Conservation (phyloP, 306 rosid species). For the Quercus agrifolia region DNA sequence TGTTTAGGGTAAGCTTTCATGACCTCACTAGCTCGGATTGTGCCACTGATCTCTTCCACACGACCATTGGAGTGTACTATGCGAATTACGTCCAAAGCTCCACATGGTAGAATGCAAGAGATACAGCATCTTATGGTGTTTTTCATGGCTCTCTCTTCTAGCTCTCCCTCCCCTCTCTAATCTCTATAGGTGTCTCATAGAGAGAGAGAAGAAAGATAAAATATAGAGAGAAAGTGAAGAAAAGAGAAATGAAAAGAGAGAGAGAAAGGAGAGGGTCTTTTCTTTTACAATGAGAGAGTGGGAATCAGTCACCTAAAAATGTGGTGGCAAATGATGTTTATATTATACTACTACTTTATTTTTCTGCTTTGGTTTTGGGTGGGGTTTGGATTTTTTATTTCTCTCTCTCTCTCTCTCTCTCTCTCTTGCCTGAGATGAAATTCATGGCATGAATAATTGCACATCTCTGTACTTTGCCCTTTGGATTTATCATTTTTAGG, state of each 20-base stretch:
- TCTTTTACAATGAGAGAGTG: constrained; percentile 25
- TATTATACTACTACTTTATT: background rate
- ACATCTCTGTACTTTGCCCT: constrained; percentile 50
- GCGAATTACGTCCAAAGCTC: constrained; percentile 83
- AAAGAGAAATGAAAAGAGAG: background rate
- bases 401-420: background rate
- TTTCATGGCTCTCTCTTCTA: constrained; percentile 40
- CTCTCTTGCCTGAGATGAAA: constrained; percentile 43
- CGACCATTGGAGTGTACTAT: constrained; percentile 85
- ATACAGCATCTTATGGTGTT: constrained; percentile 85
- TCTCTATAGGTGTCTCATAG: constrained; percentile 25
- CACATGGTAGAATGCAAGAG: constrained; percentile 96
- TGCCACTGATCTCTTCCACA: constrained; percentile 81
- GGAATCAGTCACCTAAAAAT: constrained; percentile 38
- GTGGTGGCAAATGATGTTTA: constrained; percentile 25
- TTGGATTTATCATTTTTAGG: constrained; percentile 50
- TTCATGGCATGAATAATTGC: constrained; percentile 69
- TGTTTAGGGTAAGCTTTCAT: constrained; percentile 87
- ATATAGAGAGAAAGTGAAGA: background rate
- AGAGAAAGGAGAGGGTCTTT: background rate
- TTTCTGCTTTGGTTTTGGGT: background rate
- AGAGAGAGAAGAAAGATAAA: constrained; percentile 9
- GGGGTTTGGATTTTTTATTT: background rate
- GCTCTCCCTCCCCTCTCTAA: background rate
- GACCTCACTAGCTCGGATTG: constrained; percentile 69